Evolutionary conservation across 352 stramenopile genomes (phyloP), one percentile per base, ranked within the genome.

Genomic region (Phytophthora pistaciae): DNA sequence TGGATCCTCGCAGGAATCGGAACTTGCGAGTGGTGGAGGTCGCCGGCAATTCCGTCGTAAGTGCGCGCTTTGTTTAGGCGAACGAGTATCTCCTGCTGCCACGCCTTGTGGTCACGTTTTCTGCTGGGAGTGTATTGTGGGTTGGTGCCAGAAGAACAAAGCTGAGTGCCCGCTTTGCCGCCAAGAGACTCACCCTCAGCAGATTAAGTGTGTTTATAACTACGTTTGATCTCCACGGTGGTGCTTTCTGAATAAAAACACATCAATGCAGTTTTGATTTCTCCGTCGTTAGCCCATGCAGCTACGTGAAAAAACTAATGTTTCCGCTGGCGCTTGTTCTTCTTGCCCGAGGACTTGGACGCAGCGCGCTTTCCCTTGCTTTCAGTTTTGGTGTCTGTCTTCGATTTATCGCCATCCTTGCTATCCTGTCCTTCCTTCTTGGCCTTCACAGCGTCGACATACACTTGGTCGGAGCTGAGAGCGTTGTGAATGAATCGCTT

Each of bases 101-200:
- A 98, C 92, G 18, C 92, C 91, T 0, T 98, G 92, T 52, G 92
- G 92, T 27, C 92, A 98, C 66, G 80, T 98, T 29, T 98, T 98
- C 79, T 98, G 92, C 72, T 98, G 92, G 92, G 90, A 97, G 25
- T 98, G 92, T 60, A 96, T 98, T 65, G 88, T 98, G n/a, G 89
- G 91, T 13, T 98, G 92, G 92, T 97, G 92, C 66, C 90, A 97
- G 60, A 97, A 95, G 67, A 95, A 96, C 79, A 96, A 97, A 60
- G 82, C 90, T 40, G 91, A 98, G 70, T 98, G 92, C 64, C 92
- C 92, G 48, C 82, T 98, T 8, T 98, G 92, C 59, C 85, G 92
- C 16, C 91, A 97, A 67, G 86, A 93, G 54, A 83, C 85, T 16
- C 80, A 94, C 27, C 91, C 92, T 62, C 92, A 98, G 70, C 88